Evolutionary conservation across 495 filamentous ascomycete species (phyloP).

Genomic region (Rostrohypoxylon terebratum): DNA sequence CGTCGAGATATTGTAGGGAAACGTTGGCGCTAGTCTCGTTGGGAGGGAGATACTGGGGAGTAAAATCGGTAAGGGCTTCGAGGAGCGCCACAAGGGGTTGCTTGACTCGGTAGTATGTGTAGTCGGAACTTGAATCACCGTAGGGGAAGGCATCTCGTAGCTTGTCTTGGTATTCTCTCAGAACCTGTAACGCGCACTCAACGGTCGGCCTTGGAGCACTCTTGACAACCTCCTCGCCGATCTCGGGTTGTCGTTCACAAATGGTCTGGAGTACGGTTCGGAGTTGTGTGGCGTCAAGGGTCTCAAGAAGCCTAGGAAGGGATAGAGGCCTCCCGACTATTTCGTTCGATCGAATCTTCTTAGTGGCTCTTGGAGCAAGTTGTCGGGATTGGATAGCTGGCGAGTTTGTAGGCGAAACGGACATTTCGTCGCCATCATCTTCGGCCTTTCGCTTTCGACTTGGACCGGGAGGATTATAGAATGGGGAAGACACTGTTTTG

Average conservation of each 20-base stretch:
- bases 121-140: constrained; percentile 86
- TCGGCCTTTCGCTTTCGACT: constrained; percentile 89
- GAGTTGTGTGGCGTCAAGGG: constrained; percentile 83
- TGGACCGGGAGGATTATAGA: constrained; percentile 62
- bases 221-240: constrained; percentile 83
- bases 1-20: constrained; percentile 87
- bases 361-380: constrained; percentile 69
- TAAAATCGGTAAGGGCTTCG: constrained; percentile 92
- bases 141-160: constrained; percentile 87
- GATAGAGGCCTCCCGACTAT: constrained; percentile 81
- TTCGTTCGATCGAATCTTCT: constrained; percentile 72
- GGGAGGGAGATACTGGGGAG: constrained; percentile 93
- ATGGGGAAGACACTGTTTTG: constrained; percentile 66
- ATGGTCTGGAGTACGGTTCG: constrained; percentile 85
- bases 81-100: constrained; percentile 82
- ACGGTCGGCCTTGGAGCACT: constrained; percentile 88
- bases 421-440: constrained; percentile 90
- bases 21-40: constrained; percentile 82
- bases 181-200: constrained; percentile 78
- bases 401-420: constrained; percentile 81
- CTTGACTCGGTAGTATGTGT: constrained; percentile 92
- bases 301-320: constrained; percentile 88
- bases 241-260: constrained; percentile 86
- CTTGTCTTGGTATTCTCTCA: constrained; percentile 81
- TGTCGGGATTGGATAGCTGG: constrained; percentile 75